phyloP scores from a whole-genome alignment of 768 basidiomycete species.

The Thelephora ganbajun region DNA sequence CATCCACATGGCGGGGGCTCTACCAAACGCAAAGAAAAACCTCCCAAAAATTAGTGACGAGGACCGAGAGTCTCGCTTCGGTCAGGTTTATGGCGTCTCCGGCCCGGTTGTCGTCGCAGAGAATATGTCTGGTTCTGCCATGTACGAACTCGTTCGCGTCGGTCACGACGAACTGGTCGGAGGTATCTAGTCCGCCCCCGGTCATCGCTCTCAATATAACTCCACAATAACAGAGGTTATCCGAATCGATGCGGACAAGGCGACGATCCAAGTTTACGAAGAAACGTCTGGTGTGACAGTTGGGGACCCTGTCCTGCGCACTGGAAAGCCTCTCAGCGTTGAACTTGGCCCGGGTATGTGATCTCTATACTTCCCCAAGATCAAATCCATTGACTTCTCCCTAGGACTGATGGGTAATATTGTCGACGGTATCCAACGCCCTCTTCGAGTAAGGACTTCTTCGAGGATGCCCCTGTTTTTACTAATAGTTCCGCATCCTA shows the following conservation, averaged over 20 bases:
- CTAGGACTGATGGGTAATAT: conserved; percentile 98
- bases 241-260: conserved; percentile 94
- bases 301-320: conserved; percentile 93
- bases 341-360: conserved; percentile 88
- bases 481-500: conserved; percentile 13
- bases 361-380: background rate
- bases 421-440: conserved; percentile 93
- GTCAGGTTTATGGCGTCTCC: conserved; percentile 88
- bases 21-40: conserved; percentile 79
- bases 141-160: conserved; percentile 97
- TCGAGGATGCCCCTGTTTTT: conserved; percentile 2
- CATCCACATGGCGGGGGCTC: conserved; percentile 74
- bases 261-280: conserved; percentile 98
- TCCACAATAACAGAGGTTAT: conserved; percentile 72
- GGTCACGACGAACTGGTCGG: conserved; percentile 98
- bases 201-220: background rate
- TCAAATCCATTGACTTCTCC: background rate
- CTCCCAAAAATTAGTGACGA: conserved; percentile 85
- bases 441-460: conserved; percentile 50
- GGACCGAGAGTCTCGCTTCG: conserved; percentile 76
- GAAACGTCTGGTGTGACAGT: conserved; percentile 99
- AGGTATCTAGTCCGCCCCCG: conserved; percentile 35
- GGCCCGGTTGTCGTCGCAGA: conserved; percentile 97
- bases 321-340: conserved; percentile 95
- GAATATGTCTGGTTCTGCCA: conserved; percentile 91